A percentile compares a stretch with the other conserved stretches of the same genome.
Conservation (phyloP, 2,329 filamentous ascomycete species). For the Epichloe coenophiala region DNA sequence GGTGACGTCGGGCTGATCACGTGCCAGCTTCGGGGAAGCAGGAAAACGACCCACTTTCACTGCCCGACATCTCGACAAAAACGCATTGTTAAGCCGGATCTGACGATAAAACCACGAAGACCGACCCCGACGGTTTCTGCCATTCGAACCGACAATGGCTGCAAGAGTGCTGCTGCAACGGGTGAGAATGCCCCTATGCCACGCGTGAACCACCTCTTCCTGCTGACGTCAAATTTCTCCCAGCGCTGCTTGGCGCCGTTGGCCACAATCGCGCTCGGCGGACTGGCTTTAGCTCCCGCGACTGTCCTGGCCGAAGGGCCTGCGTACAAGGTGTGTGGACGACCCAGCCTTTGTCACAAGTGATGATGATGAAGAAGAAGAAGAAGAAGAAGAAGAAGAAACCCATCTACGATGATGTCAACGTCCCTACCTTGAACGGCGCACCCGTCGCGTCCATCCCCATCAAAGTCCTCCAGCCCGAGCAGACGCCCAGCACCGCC, state of each 20-base stretch:
- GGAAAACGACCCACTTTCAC: constrained; percentile 4
- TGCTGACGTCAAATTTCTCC: constrained; percentile 14
- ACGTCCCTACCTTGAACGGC: constrained; percentile 23
- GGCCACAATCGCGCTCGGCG: constrained; percentile 36
- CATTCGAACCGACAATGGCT: constrained; percentile 41
- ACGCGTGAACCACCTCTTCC: constrained; percentile 11
- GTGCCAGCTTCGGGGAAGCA: constrained; percentile 5
- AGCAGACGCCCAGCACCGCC: constrained; percentile 13
- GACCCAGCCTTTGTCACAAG: neutral
- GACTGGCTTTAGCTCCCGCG: constrained; percentile 33
- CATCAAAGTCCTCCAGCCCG: constrained; percentile 12
- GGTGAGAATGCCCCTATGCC: constrained; percentile 24
- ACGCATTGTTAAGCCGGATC: neutral
- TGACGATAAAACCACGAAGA: constrained; percentile 12
- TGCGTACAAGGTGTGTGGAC: constrained; percentile 17
- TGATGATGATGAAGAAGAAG: neutral
- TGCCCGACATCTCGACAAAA: constrained; percentile 4
- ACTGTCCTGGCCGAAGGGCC: constrained; percentile 39
- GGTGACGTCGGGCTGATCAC: constrained; percentile 6
- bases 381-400: constrained; percentile 27
- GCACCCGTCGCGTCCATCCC: constrained; percentile 16
- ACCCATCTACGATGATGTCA: constrained; percentile 69
- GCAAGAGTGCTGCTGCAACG: constrained; percentile 45
- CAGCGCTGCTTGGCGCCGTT: constrained; percentile 41
- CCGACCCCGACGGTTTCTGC: constrained; percentile 13